These are phyloP conservation scores for Antitrichia curtipendula DNA, from an alignment of 225 moss, liverwort and hornwort species.

Conservation along the genomic window DNA sequence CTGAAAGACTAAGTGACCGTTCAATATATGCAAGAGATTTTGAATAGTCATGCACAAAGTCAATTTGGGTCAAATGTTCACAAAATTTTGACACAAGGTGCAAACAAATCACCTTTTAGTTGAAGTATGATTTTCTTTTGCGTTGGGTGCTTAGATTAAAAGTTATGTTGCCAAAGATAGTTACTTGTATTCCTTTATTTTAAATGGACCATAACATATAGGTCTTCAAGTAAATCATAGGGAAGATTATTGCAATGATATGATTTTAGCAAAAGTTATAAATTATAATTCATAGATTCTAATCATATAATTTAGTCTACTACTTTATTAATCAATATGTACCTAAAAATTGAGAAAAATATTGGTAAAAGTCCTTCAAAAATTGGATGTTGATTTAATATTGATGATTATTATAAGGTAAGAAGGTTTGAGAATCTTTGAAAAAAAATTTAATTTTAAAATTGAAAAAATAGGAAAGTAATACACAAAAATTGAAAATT, in stretches of 20 bases:
- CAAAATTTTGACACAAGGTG: not conserved
- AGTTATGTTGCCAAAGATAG: fast-evolving
- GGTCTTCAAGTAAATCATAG: fast-evolving
- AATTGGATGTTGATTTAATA: not conserved
- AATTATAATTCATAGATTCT: not conserved
- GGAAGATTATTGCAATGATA: not conserved
- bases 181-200: fast-evolving
- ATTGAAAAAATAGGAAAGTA: not conserved
- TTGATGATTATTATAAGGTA: not conserved
- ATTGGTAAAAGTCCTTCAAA: no score
- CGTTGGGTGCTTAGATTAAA: fast-evolving
- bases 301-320: not conserved
- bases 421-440: no score
- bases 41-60: fast-evolving
- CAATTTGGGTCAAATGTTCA: fast-evolving
- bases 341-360: no score
- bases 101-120: fast-evolving
- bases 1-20: fast-evolving
- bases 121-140: not conserved
- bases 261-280: not conserved
- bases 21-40: not conserved
- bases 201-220: fast-evolving
- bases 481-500: fast-evolving
- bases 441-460: fast-evolving
- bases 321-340: not conserved